These are phyloP conservation scores for Clonostachys solani DNA, from an alignment of 2,329 filamentous ascomycete species.

Conservation along the genomic window DNA sequence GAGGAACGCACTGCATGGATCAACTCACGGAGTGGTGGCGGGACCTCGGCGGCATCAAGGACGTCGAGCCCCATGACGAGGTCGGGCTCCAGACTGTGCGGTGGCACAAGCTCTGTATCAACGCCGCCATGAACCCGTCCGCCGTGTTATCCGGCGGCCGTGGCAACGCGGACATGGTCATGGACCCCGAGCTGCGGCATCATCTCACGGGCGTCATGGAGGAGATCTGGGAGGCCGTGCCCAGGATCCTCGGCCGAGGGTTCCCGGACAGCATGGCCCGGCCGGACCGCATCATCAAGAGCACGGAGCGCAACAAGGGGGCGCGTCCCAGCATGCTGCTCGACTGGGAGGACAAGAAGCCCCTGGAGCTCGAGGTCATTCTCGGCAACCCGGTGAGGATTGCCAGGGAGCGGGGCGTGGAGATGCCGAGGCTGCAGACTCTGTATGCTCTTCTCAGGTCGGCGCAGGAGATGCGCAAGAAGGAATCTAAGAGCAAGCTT, in stretches of 20 bases:
- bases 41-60: conserved; percentile 54
- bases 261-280: conserved; percentile 55
- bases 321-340: conserved; percentile 64
- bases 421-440: conserved; percentile 63
- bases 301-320: conserved; percentile 60
- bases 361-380: conserved; percentile 69
- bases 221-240: conserved; percentile 62
- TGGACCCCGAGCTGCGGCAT: conserved; percentile 55
- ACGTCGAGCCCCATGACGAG: conserved; percentile 61
- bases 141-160: conserved; percentile 62
- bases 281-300: conserved; percentile 58
- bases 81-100: conserved; percentile 64
- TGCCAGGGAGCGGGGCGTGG: conserved; percentile 55
- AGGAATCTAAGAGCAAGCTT: conserved; percentile 23
- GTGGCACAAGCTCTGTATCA: conserved; percentile 77
- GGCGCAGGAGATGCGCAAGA: conserved; percentile 50
- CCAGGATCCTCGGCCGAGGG: conserved; percentile 55
- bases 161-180: conserved; percentile 62
- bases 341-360: conserved; percentile 63
- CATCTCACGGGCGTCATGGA: conserved; percentile 65
- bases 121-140: conserved; percentile 70
- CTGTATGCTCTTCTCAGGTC: conserved; percentile 63
- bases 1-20: conserved; percentile 36
- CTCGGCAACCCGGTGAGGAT: conserved; percentile 66
- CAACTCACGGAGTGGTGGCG: conserved; percentile 50